Base-by-base conservation (phyloP, 495 filamentous ascomycete genomes). In the Pyrenula massariospora region DNA sequence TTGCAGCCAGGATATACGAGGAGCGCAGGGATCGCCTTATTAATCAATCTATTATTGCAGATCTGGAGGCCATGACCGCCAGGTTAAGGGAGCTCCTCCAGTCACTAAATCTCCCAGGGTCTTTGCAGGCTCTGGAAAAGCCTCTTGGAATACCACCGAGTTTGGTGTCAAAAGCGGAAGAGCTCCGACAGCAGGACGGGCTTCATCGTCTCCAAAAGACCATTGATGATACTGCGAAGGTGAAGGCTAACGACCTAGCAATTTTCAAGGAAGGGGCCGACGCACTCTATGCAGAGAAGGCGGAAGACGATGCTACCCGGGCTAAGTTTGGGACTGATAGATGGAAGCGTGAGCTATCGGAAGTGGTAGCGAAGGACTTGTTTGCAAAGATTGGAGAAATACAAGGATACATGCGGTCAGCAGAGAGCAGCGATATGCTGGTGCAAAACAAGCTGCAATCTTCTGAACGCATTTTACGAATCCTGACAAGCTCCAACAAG, bases 1-100 rank as follows among this genome's bases (percentile, higher is more conserved):
- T 96, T 48, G 93, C 93, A 21, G 87, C 93, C 3, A 95, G 88
- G 54, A 95, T 96, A 12, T 98, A 98, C 65, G 91, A 88, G 25
- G 90, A 97, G 67, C 81, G 91, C 49, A 78, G 91, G 42, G 91
- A 98, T 66, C 79, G 91, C 31, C 72, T 95, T 25, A 81, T 98
- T 55, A 95, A 94, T 68, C 85, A 84, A 58, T 82, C 80, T 20
- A 86, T 96, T 25, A 85, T 96, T 58, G 84, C 84, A 12, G 88
- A 95, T 64, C 69, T 98, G 24, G 92, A 95, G 64, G 81, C 74
- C 2, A 74, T 96, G 67, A 95, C 89, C 2, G 82, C 85, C 54
- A 80, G 82, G 55, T 74, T 96, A 10, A 83, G 94, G 62, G 88
- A 94, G 67, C 76, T 89, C 3, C 69, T 96, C 22, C 83, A 87